Evolutionary conservation across 176 grass and related monocot genomes (phyloP).

Genomic region (Avena atlantica): DNA sequence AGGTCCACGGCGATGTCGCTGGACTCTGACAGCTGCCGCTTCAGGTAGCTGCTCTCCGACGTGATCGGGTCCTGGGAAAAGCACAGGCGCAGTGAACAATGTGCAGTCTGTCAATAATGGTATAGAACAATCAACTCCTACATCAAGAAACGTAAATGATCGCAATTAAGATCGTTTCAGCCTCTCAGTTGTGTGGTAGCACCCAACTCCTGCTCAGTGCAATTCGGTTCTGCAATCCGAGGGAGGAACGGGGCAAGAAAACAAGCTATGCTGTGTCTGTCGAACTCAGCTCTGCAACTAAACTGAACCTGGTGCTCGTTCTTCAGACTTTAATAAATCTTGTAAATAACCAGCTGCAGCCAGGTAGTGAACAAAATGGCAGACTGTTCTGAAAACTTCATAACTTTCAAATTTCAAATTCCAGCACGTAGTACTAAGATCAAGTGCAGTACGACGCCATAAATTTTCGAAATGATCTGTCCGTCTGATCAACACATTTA

Average conservation of each 20-base stretch:
- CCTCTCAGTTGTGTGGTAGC: not conserved
- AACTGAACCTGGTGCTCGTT: not conserved
- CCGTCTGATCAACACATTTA: slow-evolving; percentile 21
- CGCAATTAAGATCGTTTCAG: not conserved
- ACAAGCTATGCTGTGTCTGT: not conserved
- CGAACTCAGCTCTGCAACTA: not conserved
- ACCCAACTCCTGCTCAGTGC: not conserved
- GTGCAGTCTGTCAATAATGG: not conserved
- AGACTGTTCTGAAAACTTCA: not conserved
- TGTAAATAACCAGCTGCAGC: not conserved
- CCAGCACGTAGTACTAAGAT: not conserved
- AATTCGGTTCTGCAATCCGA: not conserved
- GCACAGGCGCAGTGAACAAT: not conserved
- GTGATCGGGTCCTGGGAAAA: slow-evolving; percentile 68
- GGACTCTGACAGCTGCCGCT: slow-evolving; percentile 58
- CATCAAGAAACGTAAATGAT: not conserved
- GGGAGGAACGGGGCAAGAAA: slow-evolving; percentile 27
- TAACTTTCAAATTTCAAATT: not conserved
- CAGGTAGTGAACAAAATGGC: not conserved
- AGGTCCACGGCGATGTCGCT: slow-evolving; percentile 55
- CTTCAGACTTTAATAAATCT: not conserved
- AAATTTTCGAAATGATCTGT: slow-evolving; percentile 24
- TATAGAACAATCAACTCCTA: not conserved
- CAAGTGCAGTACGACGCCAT: not conserved
- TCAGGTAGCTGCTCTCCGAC: slow-evolving; percentile 68